Percentiles rank a stretch among this genome's conserved stretches.
Conservation (phyloP, 1,284 basidiomycete genomes). For the Sporisorium exsertum region DNA sequence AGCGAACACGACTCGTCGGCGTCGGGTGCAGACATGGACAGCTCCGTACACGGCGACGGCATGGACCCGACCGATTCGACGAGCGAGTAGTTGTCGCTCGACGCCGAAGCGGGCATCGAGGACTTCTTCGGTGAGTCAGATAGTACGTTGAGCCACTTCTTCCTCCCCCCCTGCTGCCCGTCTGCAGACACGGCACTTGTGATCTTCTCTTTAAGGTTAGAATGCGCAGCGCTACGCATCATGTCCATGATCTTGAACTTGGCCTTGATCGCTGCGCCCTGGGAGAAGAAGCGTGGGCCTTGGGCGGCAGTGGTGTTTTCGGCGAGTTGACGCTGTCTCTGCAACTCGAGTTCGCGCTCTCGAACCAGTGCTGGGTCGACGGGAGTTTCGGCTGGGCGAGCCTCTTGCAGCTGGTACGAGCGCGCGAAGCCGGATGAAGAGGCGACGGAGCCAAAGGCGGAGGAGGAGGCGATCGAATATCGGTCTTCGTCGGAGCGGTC, state of each 20-base stretch:
- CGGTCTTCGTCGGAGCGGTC: constrained; percentile 52
- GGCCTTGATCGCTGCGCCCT: constrained; percentile 60
- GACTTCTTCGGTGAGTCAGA: constrained; percentile 27
- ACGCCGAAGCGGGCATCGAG: constrained; percentile 9
- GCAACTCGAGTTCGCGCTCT: constrained; percentile 37
- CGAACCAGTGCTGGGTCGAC: constrained; percentile 19
- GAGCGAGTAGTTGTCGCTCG: constrained; percentile 29
- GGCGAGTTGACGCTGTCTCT: constrained; percentile 31
- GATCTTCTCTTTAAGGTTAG: constrained; percentile 44
- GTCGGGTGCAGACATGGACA: background rate
- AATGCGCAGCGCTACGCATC: constrained; percentile 41
- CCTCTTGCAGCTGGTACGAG: constrained; percentile 15
- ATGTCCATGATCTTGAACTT: constrained; percentile 56
- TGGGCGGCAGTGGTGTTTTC: constrained; percentile 57
- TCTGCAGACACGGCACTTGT: constrained; percentile 19
- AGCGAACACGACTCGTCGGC: constrained; percentile 9
- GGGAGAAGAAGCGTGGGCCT: constrained; percentile 53
- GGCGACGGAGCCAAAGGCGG: constrained; percentile 45
- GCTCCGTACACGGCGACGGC: constrained; percentile 16
- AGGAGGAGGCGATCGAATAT: constrained; percentile 50
- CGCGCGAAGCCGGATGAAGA: constrained; percentile 41
- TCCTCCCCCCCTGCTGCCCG: constrained; percentile 17
- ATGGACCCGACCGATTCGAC: constrained; percentile 24
- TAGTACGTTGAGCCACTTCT: constrained; percentile 40
- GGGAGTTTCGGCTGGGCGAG: background rate